phyloP scores from a whole-genome alignment of 2,329 filamentous ascomycete species.

The Kalaharituber pfeilii region DNA sequence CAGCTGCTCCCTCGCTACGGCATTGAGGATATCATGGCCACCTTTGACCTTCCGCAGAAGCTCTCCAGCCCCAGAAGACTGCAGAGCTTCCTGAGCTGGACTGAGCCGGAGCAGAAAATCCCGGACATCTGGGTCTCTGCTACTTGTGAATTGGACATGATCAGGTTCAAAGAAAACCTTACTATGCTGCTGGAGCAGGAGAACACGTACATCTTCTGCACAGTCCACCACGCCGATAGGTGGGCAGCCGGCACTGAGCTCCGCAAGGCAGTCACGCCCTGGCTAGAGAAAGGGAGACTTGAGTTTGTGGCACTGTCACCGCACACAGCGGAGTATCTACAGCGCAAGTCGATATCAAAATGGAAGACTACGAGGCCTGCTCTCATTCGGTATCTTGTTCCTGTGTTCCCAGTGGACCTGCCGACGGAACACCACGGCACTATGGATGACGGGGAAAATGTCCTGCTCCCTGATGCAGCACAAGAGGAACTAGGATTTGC shows the following conservation, averaged over 20 bases:
- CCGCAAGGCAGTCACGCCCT: constrained; percentile 13
- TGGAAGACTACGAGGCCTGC: constrained; percentile 17
- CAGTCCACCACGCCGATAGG: constrained; percentile 21
- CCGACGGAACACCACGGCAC: constrained; percentile 3
- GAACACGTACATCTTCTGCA: constrained; percentile 23
- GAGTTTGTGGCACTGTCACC: constrained; percentile 22
- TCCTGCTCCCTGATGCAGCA: neutral
- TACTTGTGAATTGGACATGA: constrained; percentile 22
- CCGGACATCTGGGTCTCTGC: constrained; percentile 22
- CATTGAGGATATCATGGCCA: constrained; percentile 21
- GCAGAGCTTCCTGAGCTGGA: constrained; percentile 7
- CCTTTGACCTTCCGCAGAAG: constrained; percentile 19
- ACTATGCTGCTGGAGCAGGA: constrained; percentile 17
- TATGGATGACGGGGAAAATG: neutral
- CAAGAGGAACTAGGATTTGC: constrained; percentile 18
- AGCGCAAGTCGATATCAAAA: constrained; percentile 16
- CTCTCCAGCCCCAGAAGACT: constrained; percentile 12
- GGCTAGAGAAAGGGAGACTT: constrained; percentile 19
- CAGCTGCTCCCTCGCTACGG: constrained; percentile 21
- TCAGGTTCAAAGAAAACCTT: constrained; percentile 14
- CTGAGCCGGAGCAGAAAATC: constrained; percentile 4
- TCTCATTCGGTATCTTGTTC: constrained; percentile 18
- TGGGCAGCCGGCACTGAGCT: constrained; percentile 16
- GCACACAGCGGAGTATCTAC: constrained; percentile 22
- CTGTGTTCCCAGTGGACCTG: constrained; percentile 22